These are phyloP conservation scores for Pichia norvegensis DNA, from an alignment of 1,139 yeast species.

Conservation along the genomic window DNA sequence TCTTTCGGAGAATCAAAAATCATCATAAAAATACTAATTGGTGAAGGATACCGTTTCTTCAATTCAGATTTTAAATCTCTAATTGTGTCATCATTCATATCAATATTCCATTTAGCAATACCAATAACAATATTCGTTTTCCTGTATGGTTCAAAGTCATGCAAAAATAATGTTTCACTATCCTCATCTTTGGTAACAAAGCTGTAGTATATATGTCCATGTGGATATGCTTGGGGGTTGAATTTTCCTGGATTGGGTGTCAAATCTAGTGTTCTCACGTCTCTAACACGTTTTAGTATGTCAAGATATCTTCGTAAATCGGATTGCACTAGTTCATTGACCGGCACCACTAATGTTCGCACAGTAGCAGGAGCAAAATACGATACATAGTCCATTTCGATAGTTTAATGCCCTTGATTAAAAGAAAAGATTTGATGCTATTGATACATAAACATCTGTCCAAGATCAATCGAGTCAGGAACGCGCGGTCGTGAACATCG, in stretches of 20 bases:
- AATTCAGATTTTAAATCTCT: constrained; percentile 31
- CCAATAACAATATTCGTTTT: constrained; percentile 68
- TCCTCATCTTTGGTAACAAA: constrained; percentile 45
- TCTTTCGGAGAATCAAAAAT: constrained; percentile 47
- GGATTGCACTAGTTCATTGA: constrained; percentile 43
- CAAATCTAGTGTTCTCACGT: constrained; percentile 68
- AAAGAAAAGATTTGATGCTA: too few species aligned
- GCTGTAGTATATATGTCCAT: constrained; percentile 61
- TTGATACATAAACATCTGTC: too few species aligned
- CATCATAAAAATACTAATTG: constrained; percentile 57
- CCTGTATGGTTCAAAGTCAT: constrained; percentile 85
- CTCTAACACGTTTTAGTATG: constrained; percentile 43
- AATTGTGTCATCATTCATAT: constrained; percentile 26
- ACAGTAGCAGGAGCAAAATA: constrained; percentile 57
- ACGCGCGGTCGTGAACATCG: too few species aligned
- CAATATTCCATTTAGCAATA: constrained; percentile 39
- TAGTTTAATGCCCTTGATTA: too few species aligned
- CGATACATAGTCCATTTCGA: constrained; percentile 33
- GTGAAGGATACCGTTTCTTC: constrained; percentile 43
- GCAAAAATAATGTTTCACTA: constrained; percentile 54
- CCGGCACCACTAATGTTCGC: constrained; percentile 63
- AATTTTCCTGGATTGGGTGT: constrained; percentile 58
- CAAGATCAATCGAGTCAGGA: too few species aligned
- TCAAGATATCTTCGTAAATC: constrained; percentile 43
- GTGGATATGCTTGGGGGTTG: constrained; percentile 81